These are phyloP conservation scores for Sherardia arvensis DNA, from an alignment of 257 asterid genomes.

Conservation along the genomic window DNA sequence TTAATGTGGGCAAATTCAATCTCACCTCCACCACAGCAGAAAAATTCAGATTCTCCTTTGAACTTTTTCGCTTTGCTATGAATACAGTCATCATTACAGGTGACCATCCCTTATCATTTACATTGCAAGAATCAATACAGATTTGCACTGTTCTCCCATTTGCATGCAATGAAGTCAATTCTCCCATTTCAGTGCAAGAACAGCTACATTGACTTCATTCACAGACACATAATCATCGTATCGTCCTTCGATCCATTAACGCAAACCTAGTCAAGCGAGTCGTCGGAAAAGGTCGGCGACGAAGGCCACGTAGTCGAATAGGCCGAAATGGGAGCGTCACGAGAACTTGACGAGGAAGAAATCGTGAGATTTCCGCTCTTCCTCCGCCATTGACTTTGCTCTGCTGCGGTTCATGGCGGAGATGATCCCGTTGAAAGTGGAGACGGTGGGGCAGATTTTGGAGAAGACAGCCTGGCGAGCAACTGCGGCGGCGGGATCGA, in stretches of 20 bases:
- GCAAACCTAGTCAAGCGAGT: conserved; percentile 50
- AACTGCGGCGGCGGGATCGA: conserved; percentile 59
- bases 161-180: too few species aligned
- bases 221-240: conserved; percentile 38
- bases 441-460: conserved; percentile 67
- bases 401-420: conserved; percentile 67
- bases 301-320: conserved; percentile 20
- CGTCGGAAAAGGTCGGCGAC: conserved; percentile 27
- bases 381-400: background rate
- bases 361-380: conserved; percentile 13
- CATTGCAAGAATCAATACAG: too few species aligned
- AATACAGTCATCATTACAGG: too few species aligned
- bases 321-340: conserved; percentile 21
- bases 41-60: too few species aligned
- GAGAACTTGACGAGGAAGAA: conserved; percentile 22
- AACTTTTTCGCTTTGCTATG: too few species aligned
- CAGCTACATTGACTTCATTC: conserved; percentile 56
- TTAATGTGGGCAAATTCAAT: too few species aligned
- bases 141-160: too few species aligned
- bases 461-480: conserved; percentile 78
- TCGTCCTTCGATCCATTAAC: conserved; percentile 27
- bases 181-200: conserved; percentile 62
- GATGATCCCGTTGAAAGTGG: conserved; percentile 87
- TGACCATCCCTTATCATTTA: too few species aligned
- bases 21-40: too few species aligned